Conservation (phyloP, 345 rosid species). For the Balakata baccata region DNA sequence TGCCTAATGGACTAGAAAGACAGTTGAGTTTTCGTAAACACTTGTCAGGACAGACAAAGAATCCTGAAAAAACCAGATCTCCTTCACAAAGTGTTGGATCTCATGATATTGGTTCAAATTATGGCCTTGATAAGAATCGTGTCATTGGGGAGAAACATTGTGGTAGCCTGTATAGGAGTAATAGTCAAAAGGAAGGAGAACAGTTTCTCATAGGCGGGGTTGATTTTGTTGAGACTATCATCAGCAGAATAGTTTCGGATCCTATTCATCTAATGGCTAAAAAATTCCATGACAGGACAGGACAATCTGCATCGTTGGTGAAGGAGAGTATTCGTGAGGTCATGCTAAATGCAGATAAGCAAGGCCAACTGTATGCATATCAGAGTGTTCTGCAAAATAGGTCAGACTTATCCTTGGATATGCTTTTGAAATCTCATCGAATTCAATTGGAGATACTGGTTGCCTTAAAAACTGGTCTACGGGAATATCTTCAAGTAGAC, state of each 20-base stretch:
- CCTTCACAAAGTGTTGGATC: conserved; percentile 64
- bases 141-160: conserved; percentile 49
- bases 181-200: conserved; percentile 57
- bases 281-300: conserved; percentile 75
- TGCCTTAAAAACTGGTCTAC: conserved; percentile 65
- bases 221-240: conserved; percentile 65
- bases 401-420: conserved; percentile 59
- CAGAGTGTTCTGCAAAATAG: conserved; percentile 59
- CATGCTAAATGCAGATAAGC: conserved; percentile 65
- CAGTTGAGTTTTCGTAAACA: conserved; percentile 67
- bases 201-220: conserved; percentile 53
- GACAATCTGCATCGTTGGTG: conserved; percentile 49
- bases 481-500: conserved; percentile 64
- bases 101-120: conserved; percentile 59
- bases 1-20: conserved; percentile 54
- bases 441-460: conserved; percentile 83
- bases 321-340: conserved; percentile 75
- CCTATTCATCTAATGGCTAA: conserved; percentile 70
- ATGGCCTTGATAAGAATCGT: conserved; percentile 60
- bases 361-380: conserved; percentile 42
- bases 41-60: conserved; percentile 29
- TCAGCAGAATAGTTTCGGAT: conserved; percentile 65
- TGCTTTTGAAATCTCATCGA: conserved; percentile 59
- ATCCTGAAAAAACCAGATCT: conserved; percentile 50
- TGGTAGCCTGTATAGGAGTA: conserved; percentile 54